Evolutionary conservation across 306 rosid species (phyloP), one percentile per base, ranked within the genome.

Genomic region (Rosa lucieae): DNA sequence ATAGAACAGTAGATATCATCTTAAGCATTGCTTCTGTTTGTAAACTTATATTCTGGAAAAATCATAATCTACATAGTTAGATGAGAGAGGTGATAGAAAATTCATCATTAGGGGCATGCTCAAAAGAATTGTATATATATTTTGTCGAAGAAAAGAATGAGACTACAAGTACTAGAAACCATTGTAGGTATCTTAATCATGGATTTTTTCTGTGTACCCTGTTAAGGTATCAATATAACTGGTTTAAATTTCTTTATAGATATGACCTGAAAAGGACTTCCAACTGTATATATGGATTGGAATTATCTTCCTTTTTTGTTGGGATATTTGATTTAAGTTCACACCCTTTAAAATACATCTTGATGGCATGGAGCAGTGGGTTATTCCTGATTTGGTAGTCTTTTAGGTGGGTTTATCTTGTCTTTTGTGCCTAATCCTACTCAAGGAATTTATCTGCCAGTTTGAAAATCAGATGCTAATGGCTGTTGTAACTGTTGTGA

Each of bases 41-140:
- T 63, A 42, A 72, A 63, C 61, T 49, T 46, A 11, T 74, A 43
- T 6, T 61, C 59, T 63, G 59, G 58, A 70, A 43, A 58, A 67
- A 46, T 67, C 23, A n/a, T 72, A 32, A 58, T 58, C 37, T 29
- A 11, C 61, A 47, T 46, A 75, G 26, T 46, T 76, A 40, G 48
- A 9, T 42, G 17, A 40, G 42, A 47, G 48, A 26, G 15, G 43
- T 46, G 44, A 42, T 35, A 37, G 65, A 40, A 12, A 67, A 71
- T 37, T 72, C 69, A 20, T 81, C 18, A 40, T 39, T 12, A n/a
- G 74, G 69, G 49, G 40, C 29, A 2, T 5, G 1, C 10, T 23
- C 1, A 44, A 15, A 62, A 59, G 29, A 44, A 11, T 11, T 5
- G 26, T 58, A 29, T 26, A 11, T 47, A 21, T 62, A 18, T 26